phyloP scores from a whole-genome alignment of 2,329 filamentous ascomycete genomes.

The Diaporthe ampelina region DNA sequence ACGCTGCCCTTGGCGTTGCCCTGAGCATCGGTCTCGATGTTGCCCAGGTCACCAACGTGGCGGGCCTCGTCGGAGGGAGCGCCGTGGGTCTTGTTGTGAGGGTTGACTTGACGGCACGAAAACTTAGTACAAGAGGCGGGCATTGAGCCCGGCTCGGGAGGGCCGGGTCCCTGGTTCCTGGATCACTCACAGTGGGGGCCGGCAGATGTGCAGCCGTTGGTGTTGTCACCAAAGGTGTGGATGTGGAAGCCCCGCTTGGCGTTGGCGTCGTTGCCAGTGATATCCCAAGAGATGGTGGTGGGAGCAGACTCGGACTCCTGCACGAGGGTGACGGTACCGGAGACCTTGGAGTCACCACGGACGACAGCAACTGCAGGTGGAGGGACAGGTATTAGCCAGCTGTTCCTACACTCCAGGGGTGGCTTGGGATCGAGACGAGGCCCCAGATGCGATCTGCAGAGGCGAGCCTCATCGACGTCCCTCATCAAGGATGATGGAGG shows the following conservation, averaged over 20 bases:
- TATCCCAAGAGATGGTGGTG: slow-evolving; percentile 93
- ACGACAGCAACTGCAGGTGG: slow-evolving; percentile 84
- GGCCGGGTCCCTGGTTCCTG: neutral
- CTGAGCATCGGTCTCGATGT: slow-evolving; percentile 94
- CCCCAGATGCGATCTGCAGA: neutral
- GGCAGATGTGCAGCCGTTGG: slow-evolving; percentile 98
- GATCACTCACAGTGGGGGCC: slow-evolving; percentile 90
- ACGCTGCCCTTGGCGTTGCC: slow-evolving; percentile 89
- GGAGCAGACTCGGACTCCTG: slow-evolving; percentile 85
- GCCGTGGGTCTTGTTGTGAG: slow-evolving; percentile 91
- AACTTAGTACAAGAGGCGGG: slow-evolving; percentile 36
- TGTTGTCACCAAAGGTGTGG: slow-evolving; percentile 99
- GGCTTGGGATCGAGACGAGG: neutral
- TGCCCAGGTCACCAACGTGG: slow-evolving; percentile 97
- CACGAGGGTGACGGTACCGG: slow-evolving; percentile 95
- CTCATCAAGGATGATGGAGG: slow-evolving; percentile 21
- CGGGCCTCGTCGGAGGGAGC: slow-evolving; percentile 85
- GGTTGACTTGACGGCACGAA: slow-evolving; percentile 80
- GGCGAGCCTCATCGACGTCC: slow-evolving; percentile 7
- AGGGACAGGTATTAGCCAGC: slow-evolving; percentile 34
- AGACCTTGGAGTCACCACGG: slow-evolving; percentile 97
- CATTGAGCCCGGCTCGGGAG: neutral
- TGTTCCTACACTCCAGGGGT: neutral
- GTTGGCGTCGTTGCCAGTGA: slow-evolving; percentile 92
- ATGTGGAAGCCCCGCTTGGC: slow-evolving; percentile 98